phyloP scores from a whole-genome alignment of 345 rosid genomes.

The Eucalyptus curtisii region DNA sequence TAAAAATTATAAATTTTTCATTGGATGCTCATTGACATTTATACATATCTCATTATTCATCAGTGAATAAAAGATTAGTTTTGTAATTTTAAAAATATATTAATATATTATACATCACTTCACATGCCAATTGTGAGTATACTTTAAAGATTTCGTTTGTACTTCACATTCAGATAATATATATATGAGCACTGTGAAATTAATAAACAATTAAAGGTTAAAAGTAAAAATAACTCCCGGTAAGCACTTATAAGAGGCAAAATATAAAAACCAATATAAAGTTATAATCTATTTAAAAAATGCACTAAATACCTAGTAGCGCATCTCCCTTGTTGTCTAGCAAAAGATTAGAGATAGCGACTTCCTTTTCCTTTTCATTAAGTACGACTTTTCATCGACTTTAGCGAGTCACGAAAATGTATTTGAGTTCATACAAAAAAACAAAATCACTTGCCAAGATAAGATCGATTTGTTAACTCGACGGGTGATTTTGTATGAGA shows the following conservation, averaged over 20 bases:
- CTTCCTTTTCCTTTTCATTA: neutral
- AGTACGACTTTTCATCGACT: neutral
- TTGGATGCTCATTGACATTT: neutral
- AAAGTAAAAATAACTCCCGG: neutral
- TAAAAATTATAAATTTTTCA: neutral
- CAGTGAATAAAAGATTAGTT: neutral
- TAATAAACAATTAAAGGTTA: no score
- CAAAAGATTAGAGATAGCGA: neutral
- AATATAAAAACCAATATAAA: neutral
- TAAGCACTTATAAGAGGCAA: neutral
- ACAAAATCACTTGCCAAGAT: neutral
- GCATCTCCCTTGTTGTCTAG: neutral
- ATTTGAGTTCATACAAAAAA: neutral
- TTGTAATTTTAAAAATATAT: neutral
- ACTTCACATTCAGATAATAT: neutral
- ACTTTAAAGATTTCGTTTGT: neutral
- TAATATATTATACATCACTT: neutral
- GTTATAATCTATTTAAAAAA: neutral
- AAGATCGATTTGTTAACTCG: neutral
- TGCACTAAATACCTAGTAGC: neutral
- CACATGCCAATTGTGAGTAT: neutral
- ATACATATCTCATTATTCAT: no score
- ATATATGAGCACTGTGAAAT: neutral
- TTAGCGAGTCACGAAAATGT: neutral
- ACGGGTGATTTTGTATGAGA: neutral